Base-by-base conservation (phyloP, 768 basidiomycete species). In the Udeniomyces megalosporus region DNA sequence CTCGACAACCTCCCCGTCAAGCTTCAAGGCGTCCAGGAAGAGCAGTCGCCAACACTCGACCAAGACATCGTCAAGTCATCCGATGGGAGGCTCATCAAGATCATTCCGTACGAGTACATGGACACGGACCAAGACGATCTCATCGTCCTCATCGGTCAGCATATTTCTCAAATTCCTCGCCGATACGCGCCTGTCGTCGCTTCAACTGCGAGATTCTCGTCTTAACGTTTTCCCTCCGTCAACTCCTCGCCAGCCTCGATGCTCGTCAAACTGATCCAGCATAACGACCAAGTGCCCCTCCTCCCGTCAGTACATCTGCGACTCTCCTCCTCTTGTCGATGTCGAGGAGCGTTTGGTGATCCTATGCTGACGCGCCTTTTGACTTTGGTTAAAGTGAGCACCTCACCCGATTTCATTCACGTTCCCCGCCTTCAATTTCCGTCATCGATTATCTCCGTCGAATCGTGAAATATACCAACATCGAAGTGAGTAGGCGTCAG, bases 261-360 rank as follows among this genome's bases (percentile, higher is more conserved):
- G 92, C 82, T 99, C 69, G 82, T 91, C 71, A 86, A 91, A 66
- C 78, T 99, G 70, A 91, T 95, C 75, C 78, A 80, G 59, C 89
- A 95, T 80, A 99, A 99, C 78, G 93, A 99, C 78, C 82, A 81
- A 72, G 90, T 99, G 74, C 86, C 89, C 61, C 78, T 97, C 66
- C 82, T 83, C 44, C 84, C 89, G 82, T 89, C 78, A 69, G 81
- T 24, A 3, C 35, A 52, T n/a, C 17, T 28, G 42, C 15, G 6
- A 2, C 42, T 3, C 8, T 35, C 7, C 44, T 46, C n/a, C 0
- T 24, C 52, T 22, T 12, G 8, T 5, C 4, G 53, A 31, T n/a
- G 32, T 22, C 42, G 53, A 10, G n/a, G 8, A n/a, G 10, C 15
- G n/a, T n/a, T 10, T 48, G n/a, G n/a, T 48, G 22, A 15, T 10